phyloP scores from a whole-genome alignment of 2,329 filamentous ascomycete genomes.

The Cadophora malorum region DNA sequence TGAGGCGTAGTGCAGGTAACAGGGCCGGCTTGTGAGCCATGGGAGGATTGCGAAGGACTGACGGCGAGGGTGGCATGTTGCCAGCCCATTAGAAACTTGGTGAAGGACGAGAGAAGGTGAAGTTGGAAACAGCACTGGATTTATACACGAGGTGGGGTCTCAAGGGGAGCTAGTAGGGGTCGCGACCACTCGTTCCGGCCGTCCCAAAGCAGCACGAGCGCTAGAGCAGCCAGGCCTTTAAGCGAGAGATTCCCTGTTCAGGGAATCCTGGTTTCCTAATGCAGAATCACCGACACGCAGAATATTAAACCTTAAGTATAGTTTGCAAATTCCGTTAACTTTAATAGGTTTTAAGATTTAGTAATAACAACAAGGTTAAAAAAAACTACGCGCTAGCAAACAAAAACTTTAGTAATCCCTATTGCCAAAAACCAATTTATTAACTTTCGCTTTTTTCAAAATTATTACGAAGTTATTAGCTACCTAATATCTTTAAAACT shows the following conservation, averaged over 20 bases:
- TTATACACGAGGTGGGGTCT: conserved; percentile 1
- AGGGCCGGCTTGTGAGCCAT: conserved; percentile 8
- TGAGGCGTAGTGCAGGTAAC: conserved; percentile 9
- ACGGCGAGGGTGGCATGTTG: not conserved
- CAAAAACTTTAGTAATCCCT: too few relatives aligned
- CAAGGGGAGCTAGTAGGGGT: conserved; percentile 9
- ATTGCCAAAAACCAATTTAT: too few relatives aligned
- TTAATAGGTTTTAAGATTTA: too few relatives aligned
- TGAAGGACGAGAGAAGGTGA: conserved; percentile 7
- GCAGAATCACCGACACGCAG: conserved; percentile 2
- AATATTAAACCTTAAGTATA: too few relatives aligned
- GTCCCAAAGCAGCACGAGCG: conserved; percentile 3
- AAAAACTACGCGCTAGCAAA: too few relatives aligned
- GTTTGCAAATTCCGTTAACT: too few relatives aligned
- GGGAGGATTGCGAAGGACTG: not conserved
- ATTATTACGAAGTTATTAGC: too few relatives aligned
- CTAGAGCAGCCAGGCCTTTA: conserved; percentile 12
- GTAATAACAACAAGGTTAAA: too few relatives aligned
- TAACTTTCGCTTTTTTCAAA: too few relatives aligned
- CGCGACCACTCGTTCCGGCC: not conserved
- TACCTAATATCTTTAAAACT: too few relatives aligned
- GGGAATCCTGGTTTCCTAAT: conserved; percentile 2
- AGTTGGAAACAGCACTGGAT: conserved; percentile 4
- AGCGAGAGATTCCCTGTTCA: conserved; percentile 9
- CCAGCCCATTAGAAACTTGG: not conserved